Base-by-base conservation (phyloP, 2,329 filamentous ascomycete genomes). In the Fusarium tanahbumbuense region DNA sequence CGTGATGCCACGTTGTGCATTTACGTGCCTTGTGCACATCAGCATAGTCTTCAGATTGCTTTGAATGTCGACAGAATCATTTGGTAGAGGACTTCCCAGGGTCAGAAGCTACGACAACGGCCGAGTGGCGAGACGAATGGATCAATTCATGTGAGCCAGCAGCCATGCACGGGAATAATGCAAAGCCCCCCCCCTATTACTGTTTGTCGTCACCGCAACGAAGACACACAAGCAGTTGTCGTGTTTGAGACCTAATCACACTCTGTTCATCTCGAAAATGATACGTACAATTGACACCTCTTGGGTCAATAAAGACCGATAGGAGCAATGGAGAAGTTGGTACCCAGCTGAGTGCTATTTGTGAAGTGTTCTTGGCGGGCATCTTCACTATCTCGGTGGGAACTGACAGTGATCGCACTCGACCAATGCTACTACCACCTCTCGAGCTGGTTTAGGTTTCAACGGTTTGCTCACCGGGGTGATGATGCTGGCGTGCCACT, bases 141-240 rank as follows among this genome's bases (percentile, higher is more conserved):
- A 53, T 62, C 55, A 50, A 76, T 78, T 79, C 77, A 79, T 79
- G 77, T 79, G 77, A 79, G 77, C 65, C 60, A 70, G 60, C 63
- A 73, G 66, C 59, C 64, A 79, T 79, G 77, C 76, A 79, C 67
- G 74, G 72, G 68, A 72, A 73, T 34, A 67, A 75, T 76, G 74
- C 73, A 75, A 74, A 71, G 10, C 4, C 23, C 60, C 62, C 62
- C 62, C 37, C 63, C 55, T 69, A 69, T 71, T 68, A 59, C 61
- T 70, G 60, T 72, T 68, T 73, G 55, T 57, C 44, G 53, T 55
- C 63, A 55, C 60, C 55, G 56, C 58, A 60, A 40, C 32, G 58
- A 63, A 47, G 55, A 32, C 60, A 62, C 62, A 57, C 67, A 73
- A 28, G 52, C 37, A 46, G 47, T 50, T 64, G 53, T 52, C 70